Conservation (phyloP, 805 yeast genomes). For the Nakazawaea peltata region DNA sequence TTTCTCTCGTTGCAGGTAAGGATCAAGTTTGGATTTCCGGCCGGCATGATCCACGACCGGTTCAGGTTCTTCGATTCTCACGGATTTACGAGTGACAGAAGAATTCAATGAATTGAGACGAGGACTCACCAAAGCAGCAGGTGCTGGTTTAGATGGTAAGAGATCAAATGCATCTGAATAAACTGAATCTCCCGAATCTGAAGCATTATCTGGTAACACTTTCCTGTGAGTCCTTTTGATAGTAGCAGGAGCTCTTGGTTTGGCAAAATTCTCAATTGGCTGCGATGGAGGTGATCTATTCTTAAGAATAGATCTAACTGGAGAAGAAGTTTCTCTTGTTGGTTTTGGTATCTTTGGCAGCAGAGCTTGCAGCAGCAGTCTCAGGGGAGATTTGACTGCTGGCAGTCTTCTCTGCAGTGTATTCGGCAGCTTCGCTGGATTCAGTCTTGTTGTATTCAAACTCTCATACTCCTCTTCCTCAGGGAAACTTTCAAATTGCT, state of each 20-base stretch:
- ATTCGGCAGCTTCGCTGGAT: too few relatives aligned
- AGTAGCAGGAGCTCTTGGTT: not conserved
- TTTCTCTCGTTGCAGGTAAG: not conserved
- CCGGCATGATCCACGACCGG: not conserved
- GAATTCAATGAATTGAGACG: conserved; percentile 6
- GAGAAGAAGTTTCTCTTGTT: conserved; percentile 13
- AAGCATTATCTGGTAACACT: too few relatives aligned
- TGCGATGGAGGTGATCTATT: not conserved
- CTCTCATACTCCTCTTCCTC: conserved; percentile 9
- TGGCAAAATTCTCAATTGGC: not conserved
- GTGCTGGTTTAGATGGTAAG: conserved; percentile 1
- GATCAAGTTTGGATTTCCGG: not conserved
- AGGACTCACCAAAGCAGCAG: not conserved
- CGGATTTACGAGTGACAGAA: conserved; percentile 9
- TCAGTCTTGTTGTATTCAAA: conserved; percentile 5
- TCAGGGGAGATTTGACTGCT: too few relatives aligned
- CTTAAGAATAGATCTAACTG: conserved; percentile 17
- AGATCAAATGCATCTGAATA: conserved; percentile 18
- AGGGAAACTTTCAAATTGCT: not conserved
- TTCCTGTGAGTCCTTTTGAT: too few relatives aligned
- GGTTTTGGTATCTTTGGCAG: too few relatives aligned
- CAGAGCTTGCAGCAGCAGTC: too few relatives aligned
- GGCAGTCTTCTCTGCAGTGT: too few relatives aligned
- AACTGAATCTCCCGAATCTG: conserved; percentile 12
- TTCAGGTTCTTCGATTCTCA: conserved; percentile 4